Percentiles rank a stretch among this genome's conserved stretches.
Evolutionary conservation across 805 yeast genomes (phyloP).

Genomic region (Metschnikowia similis): DNA sequence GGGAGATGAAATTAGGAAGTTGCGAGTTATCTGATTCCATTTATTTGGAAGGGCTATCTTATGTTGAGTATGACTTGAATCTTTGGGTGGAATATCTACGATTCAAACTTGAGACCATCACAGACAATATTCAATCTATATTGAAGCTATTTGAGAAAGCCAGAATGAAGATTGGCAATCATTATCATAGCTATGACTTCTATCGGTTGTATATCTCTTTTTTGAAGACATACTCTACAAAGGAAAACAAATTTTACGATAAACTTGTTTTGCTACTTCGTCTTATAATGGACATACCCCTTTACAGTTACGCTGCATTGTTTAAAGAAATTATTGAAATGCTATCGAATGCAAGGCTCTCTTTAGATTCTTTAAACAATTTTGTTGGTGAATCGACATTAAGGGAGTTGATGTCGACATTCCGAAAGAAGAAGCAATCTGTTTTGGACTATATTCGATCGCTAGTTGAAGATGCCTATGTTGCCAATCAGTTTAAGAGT

Average conservation of each 20-base stretch:
- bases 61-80: conserved; percentile 42
- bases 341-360: conserved; percentile 21
- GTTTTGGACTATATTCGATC: conserved; percentile 40
- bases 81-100: conserved; percentile 50
- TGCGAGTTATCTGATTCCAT: conserved; percentile 33
- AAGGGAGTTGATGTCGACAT: conserved; percentile 9
- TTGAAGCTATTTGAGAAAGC: conserved; percentile 43
- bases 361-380: conserved; percentile 12
- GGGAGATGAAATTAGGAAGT: conserved; percentile 44
- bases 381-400: conserved; percentile 20
- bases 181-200: conserved; percentile 48
- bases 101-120: conserved; percentile 33
- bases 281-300: conserved; percentile 50
- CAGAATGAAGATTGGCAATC: conserved; percentile 46
- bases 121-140: conserved; percentile 27
- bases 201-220: conserved; percentile 48
- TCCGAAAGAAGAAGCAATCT: conserved; percentile 23
- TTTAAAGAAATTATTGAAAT: conserved; percentile 31
- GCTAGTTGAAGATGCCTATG: conserved; percentile 47
- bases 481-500: conserved; percentile 50
- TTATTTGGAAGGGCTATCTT: conserved; percentile 21
- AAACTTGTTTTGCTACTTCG: conserved; percentile 43
- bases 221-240: conserved; percentile 27
- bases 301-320: conserved; percentile 49
- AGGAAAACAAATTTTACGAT: conserved; percentile 21